Conservation (phyloP, 2,329 filamentous ascomycete genomes). For the Purpureocillium takamizusanense region DNA sequence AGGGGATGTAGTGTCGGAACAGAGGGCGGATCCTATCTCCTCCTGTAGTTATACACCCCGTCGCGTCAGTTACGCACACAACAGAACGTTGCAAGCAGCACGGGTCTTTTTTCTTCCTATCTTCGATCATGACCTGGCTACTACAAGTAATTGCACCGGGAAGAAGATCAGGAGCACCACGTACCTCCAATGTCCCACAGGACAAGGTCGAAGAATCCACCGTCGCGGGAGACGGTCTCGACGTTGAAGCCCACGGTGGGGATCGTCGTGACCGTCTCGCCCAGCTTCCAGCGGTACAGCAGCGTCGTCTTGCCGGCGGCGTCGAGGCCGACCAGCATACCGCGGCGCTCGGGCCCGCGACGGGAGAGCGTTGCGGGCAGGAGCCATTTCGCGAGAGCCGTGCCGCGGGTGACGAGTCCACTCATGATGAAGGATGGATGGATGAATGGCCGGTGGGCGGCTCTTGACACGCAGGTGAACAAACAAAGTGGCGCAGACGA, state of each 20-base stretch:
- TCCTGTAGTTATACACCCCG: slow-evolving; percentile 12
- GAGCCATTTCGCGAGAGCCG: no score
- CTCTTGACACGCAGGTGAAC: no score
- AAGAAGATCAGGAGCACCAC: background rate
- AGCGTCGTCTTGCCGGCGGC: slow-evolving; percentile 64
- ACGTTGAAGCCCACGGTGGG: slow-evolving; percentile 95
- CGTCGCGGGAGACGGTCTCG: slow-evolving; percentile 51
- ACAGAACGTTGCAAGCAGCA: no score
- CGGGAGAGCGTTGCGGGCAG: no score
- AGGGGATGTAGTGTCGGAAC: slow-evolving; percentile 15
- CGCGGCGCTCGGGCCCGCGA: slow-evolving; percentile 2
- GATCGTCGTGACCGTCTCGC: slow-evolving; percentile 87
- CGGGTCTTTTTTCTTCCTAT: no score
- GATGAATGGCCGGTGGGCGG: no score
- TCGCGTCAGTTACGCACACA: background rate
- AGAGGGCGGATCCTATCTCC: slow-evolving; percentile 18
- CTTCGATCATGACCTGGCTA: background rate
- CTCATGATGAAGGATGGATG: no score
- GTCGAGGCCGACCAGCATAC: slow-evolving; percentile 6
- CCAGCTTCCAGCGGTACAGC: slow-evolving; percentile 76
- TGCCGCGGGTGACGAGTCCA: no score
- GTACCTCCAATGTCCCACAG: slow-evolving; percentile 21
- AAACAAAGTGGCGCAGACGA: no score
- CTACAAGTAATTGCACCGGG: background rate
- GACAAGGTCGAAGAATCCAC: slow-evolving; percentile 10